These are phyloP conservation scores for Ensete glaucum DNA, from an alignment of 176 grass and related monocot species.

Conservation along the genomic window DNA sequence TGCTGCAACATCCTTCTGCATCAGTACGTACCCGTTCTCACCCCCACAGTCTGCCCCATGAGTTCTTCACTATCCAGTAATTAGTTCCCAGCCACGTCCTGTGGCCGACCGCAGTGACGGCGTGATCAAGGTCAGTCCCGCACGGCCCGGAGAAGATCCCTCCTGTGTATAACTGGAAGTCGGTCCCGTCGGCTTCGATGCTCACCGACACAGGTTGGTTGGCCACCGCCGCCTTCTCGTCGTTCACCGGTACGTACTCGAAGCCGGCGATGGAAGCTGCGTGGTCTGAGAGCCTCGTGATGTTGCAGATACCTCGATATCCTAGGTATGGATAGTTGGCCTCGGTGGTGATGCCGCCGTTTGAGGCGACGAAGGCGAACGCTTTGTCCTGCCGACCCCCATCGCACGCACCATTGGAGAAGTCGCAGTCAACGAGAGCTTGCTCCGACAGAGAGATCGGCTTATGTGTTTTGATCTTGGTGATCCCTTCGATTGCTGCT, in stretches of 20 bases:
- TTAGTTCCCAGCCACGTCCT: neutral
- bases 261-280: slow-evolving; percentile 14
- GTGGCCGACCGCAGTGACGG: slow-evolving; percentile 39
- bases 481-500: slow-evolving; percentile 39
- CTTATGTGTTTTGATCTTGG: slow-evolving; percentile 23
- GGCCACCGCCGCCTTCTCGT: slow-evolving; percentile 23
- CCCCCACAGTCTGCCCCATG: neutral
- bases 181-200: slow-evolving; percentile 14
- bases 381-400: slow-evolving; percentile 14
- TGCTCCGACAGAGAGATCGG: slow-evolving; percentile 33
- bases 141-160: slow-evolving; percentile 36
- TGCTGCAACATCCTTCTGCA: neutral
- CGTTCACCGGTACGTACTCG: neutral
- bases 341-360: slow-evolving; percentile 23
- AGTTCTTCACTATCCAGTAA: neutral
- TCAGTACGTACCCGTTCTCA: neutral
- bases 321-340: slow-evolving; percentile 39
- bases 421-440: slow-evolving; percentile 51
- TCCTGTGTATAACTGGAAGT: slow-evolving; percentile 33
- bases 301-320: neutral
- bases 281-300: too few relatives aligned
- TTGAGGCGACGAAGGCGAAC: slow-evolving; percentile 25
- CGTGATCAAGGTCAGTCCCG: slow-evolving; percentile 20
- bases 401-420: slow-evolving; percentile 27
- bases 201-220: slow-evolving; percentile 25